phyloP scores from a whole-genome alignment of 108 stramenopile genomes.

The Conticribra guillardii region DNA sequence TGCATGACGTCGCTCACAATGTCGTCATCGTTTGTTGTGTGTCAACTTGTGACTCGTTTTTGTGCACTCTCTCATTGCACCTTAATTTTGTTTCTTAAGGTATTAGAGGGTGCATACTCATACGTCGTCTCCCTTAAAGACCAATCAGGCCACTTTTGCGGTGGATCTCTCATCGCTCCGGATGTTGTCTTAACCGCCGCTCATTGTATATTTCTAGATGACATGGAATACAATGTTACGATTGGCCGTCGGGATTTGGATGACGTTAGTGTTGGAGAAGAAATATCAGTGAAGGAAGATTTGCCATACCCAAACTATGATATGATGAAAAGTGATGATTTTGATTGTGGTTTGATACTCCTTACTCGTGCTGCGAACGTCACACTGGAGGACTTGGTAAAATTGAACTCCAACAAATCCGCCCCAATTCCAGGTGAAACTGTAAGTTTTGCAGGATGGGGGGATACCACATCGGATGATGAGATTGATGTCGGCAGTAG shows the following conservation, averaged over 20 bases:
- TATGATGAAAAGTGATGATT: neutral
- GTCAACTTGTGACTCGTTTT: no score
- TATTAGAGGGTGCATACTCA: constrained; percentile 7
- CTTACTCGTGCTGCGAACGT: neutral
- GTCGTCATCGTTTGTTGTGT: no score
- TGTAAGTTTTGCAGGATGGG: constrained; percentile 17
- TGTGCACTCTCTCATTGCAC: no score
- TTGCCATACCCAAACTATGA: constrained; percentile 5
- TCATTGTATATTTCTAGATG: neutral
- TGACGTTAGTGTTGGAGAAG: constrained; percentile 8
- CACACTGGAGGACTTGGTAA: neutral
- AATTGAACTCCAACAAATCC: neutral
- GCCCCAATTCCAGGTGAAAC: neutral
- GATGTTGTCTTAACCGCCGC: constrained; percentile 24
- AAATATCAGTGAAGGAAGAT: neutral
- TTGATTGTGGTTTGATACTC: constrained; percentile 12
- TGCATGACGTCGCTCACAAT: no score
- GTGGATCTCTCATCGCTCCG: constrained; percentile 11
- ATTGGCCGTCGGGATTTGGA: constrained; percentile 9
- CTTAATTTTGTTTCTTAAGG: neutral
- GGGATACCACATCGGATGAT: constrained; percentile 1
- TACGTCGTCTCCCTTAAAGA: constrained; percentile 17
- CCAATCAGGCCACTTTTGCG: constrained; percentile 3
- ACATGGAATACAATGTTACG: neutral
- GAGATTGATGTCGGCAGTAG: neutral